Percentiles rank a stretch among this genome's conserved stretches.
These are phyloP conservation scores for Pseudogymnoascus sp. DNA, from an alignment of 2,329 filamentous ascomycete genomes.

Conservation along the genomic window DNA sequence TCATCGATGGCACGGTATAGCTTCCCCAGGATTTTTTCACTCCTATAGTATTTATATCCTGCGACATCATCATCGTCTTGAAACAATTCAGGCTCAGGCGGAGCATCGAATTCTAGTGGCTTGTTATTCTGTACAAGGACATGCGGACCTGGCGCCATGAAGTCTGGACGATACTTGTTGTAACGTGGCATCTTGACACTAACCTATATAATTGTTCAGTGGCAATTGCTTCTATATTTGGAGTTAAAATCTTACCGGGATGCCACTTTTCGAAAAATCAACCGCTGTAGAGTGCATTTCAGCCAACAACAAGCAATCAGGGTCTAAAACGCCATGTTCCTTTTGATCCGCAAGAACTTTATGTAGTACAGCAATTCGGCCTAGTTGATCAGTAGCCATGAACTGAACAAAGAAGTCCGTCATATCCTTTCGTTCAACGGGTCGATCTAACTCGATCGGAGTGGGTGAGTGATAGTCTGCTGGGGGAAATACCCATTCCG, in stretches of 20 bases:
- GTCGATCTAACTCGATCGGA: slow-evolving; percentile 52
- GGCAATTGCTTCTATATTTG: background rate
- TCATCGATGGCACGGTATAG: slow-evolving; percentile 71
- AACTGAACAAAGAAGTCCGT: slow-evolving; percentile 74
- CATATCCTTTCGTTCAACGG: slow-evolving; percentile 59
- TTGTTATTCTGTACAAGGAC: slow-evolving; percentile 34
- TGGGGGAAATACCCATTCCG: slow-evolving; percentile 40
- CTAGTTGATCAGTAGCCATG: slow-evolving; percentile 60
- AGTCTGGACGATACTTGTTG: slow-evolving; percentile 39
- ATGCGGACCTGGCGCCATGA: slow-evolving; percentile 44
- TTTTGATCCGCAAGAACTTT: slow-evolving; percentile 56
- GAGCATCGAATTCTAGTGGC: slow-evolving; percentile 19
- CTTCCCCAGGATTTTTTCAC: slow-evolving; percentile 59
- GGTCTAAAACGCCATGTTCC: slow-evolving; percentile 42
- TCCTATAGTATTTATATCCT: slow-evolving; percentile 54
- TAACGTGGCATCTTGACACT: slow-evolving; percentile 19
- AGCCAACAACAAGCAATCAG: slow-evolving; percentile 48
- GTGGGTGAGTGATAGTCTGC: slow-evolving; percentile 61
- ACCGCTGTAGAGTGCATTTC: slow-evolving; percentile 63
- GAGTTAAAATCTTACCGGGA: slow-evolving; percentile 36
- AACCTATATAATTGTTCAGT: background rate
- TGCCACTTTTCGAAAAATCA: slow-evolving; percentile 70
- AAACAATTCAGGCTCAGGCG: background rate
- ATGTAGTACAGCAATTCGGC: slow-evolving; percentile 58
- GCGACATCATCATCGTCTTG: background rate